phyloP scores from a whole-genome alignment of 2,329 filamentous ascomycete species.

The Paraconiothyrium sp. region DNA sequence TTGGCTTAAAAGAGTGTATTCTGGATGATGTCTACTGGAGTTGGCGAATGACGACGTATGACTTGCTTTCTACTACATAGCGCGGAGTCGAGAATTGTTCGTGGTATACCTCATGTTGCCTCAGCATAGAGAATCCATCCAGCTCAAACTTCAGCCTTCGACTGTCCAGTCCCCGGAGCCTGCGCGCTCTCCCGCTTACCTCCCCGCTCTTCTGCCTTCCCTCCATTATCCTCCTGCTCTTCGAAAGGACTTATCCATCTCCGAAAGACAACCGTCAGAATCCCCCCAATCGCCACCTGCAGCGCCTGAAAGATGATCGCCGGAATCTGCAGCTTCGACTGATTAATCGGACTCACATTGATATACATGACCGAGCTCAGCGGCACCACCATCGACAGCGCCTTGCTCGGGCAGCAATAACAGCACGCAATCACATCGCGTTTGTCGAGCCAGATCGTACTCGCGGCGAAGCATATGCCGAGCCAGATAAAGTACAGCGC shows the following conservation, averaged over 20 bases:
- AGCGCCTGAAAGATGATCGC: conserved; percentile 66
- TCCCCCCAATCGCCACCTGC: conserved; percentile 54
- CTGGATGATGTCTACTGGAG: too few relatives aligned
- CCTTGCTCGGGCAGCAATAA: conserved; percentile 78
- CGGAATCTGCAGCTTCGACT: conserved; percentile 70
- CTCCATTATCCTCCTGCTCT: conserved; percentile 52
- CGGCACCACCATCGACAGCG: conserved; percentile 74
- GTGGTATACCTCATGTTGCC: neutral
- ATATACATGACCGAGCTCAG: conserved; percentile 74
- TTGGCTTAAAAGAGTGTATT: too few relatives aligned
- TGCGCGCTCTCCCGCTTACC: conserved; percentile 12
- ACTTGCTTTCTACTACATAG: too few relatives aligned
- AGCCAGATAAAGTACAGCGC: conserved; percentile 71
- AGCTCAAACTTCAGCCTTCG: neutral
- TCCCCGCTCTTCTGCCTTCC: conserved; percentile 23
- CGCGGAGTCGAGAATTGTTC: too few relatives aligned
- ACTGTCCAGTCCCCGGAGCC: neutral
- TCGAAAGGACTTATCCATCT: conserved; percentile 62
- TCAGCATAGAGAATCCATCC: neutral
- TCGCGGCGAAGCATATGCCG: conserved; percentile 66
- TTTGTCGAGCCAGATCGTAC: conserved; percentile 63
- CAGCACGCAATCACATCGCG: conserved; percentile 75
- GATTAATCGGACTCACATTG: conserved; percentile 62
- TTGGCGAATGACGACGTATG: too few relatives aligned
- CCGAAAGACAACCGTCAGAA: conserved; percentile 54